Percentiles rank a stretch among this genome's conserved stretches.
Evolutionary conservation across 345 rosid genomes (phyloP).

Genomic region (Cardamine chenopodiifolia): DNA sequence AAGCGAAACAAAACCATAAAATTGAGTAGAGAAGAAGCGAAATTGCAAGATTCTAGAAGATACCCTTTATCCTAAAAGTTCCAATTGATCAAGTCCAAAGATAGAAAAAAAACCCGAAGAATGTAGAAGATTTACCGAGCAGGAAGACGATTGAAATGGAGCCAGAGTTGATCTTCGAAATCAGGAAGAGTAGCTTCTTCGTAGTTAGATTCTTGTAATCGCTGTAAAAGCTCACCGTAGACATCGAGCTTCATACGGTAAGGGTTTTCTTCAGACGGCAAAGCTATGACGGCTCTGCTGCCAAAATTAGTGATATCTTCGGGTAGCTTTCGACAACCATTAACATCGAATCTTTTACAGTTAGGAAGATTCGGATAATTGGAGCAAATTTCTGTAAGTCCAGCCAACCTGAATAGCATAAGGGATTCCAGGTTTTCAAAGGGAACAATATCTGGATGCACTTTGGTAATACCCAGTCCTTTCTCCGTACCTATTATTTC

Average conservation of each 20-base stretch:
- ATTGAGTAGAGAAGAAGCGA: neutral
- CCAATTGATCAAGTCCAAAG: neutral
- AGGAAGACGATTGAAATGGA: constrained; percentile 90
- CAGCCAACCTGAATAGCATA: fast-evolving
- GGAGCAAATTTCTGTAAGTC: neutral
- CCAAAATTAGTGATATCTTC: neutral
- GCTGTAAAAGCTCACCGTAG: constrained; percentile 69
- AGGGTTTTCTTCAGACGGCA: constrained; percentile 58
- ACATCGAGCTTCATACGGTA: constrained; percentile 89
- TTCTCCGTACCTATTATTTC: neutral
- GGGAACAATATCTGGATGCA: neutral
- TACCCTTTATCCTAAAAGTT: constrained; percentile 1
- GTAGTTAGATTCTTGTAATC: constrained; percentile 67
- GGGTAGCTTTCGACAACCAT: neutral
- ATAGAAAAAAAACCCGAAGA: constrained; percentile 2
- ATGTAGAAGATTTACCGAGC: constrained; percentile 57
- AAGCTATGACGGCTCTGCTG: constrained; percentile 53
- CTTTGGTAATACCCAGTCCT: neutral
- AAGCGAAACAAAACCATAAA: neutral
- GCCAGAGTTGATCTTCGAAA: constrained; percentile 91
- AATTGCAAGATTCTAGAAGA: constrained; percentile 2
- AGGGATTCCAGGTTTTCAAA: neutral
- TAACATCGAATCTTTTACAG: neutral
- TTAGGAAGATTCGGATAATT: neutral
- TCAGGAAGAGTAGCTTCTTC: constrained; percentile 73